phyloP scores from a whole-genome alignment of 169 alveolate species.

The Plasmodium vivax region DNA sequence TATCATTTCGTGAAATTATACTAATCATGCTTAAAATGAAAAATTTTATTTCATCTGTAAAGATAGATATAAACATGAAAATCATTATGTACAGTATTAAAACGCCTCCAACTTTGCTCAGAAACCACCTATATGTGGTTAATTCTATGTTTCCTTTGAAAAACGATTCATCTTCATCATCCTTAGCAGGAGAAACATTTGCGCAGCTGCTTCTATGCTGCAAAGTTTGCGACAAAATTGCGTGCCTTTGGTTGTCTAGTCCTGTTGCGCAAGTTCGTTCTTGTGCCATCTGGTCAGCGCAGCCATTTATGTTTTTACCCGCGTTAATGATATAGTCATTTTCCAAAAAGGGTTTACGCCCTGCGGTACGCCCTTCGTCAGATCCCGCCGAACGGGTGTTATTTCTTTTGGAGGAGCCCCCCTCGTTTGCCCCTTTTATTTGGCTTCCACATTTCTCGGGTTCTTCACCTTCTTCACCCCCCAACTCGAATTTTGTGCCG shows the following conservation, averaged over 20 bases:
- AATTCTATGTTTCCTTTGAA: conserved; percentile 29
- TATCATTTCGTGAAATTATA: conserved; percentile 43
- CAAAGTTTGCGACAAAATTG: neutral
- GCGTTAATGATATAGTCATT: neutral
- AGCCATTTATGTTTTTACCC: neutral
- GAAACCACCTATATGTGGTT: conserved; percentile 31
- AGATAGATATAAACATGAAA: conserved; percentile 41
- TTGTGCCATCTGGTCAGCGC: neutral
- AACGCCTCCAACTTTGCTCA: conserved; percentile 23
- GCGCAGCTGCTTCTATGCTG: neutral
- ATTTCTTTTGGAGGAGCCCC: neutral
- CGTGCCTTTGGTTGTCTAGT: neutral
- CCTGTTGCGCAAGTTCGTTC: neutral
- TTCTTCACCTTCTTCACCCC: neutral
- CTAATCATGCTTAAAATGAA: conserved; percentile 51
- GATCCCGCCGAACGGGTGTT: neutral
- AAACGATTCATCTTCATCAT: conserved; percentile 38
- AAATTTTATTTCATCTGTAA: conserved; percentile 65
- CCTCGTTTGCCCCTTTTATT: neutral
- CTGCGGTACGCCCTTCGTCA: neutral
- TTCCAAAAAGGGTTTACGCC: neutral
- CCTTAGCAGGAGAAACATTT: neutral
- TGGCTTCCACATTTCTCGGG: neutral
- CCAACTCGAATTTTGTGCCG: conserved; percentile 3
- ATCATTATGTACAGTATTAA: conserved; percentile 14